Conservation (phyloP, 768 basidiomycete species). For the Xerocomus potaroensis region DNA sequence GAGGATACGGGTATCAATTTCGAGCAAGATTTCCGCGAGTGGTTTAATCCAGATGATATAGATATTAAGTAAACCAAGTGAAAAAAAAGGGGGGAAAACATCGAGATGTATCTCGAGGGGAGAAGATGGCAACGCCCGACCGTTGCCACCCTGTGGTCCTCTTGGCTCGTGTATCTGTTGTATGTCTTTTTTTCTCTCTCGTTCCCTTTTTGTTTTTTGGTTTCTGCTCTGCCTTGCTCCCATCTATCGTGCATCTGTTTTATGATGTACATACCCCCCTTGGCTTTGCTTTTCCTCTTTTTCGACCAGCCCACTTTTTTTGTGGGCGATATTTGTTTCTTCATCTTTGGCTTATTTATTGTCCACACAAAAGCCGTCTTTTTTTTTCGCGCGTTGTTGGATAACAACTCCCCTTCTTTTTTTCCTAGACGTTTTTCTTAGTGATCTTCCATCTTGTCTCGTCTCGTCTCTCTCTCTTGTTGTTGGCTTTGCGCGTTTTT, state of each 20-base stretch:
- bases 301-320: constrained; percentile 1
- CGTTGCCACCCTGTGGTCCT: constrained; percentile 6
- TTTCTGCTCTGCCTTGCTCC: constrained; percentile 5
- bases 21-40: constrained; percentile 71
- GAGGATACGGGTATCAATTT: constrained; percentile 52
- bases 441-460: background rate
- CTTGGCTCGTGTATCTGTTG: too few relatives aligned
- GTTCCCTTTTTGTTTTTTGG: constrained; percentile 3
- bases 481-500: background rate
- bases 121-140: background rate
- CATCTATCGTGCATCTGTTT: constrained; percentile 10
- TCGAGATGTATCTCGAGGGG: constrained; percentile 6
- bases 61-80: constrained; percentile 28
- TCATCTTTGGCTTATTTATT: constrained; percentile 23
- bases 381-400: too few relatives aligned
- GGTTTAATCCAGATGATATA: constrained; percentile 58
- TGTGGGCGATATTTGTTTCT: constrained; percentile 16
- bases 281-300: constrained; percentile 4
- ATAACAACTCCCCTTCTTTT: background rate
- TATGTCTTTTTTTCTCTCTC: constrained; percentile 1
- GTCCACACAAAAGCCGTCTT: constrained; percentile 25
- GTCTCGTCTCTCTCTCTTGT: background rate
- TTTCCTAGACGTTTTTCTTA: constrained; percentile 8
- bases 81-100: background rate
- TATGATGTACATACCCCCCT: constrained; percentile 17